Evolutionary conservation across 2,329 filamentous ascomycete genomes (phyloP), one percentile per base, ranked within the genome.

Genomic region (Penicillium paneum): DNA sequence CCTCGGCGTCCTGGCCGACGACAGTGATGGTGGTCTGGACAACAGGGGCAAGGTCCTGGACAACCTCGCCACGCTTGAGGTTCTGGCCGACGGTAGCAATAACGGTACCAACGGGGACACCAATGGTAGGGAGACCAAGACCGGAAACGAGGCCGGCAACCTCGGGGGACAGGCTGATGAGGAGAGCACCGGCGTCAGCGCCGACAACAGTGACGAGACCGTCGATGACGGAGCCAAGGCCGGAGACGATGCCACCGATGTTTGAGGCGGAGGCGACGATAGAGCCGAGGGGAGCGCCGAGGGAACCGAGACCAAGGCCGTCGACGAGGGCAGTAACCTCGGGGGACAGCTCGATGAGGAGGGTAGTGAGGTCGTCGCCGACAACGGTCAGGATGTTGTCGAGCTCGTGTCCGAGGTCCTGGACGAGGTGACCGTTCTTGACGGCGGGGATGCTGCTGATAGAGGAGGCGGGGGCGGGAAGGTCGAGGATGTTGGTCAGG

Each of bases 321-420:
- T 61, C 55, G 52, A 71, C 56, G 34, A 70, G 67, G 13, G 48
- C 43, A 17, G 66, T 48, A 47, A 70, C 65, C 49, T 68, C 64
- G 17, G 68, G 68, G 58, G 62, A 65, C 51, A 71, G 61, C 58
- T 69, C 47, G 26, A 70, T 52, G 58, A 71, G 66, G 49, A 71
- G 64, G 46, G 63, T 49, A 52, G 61, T 49, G 32, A 61, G 46
- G 36, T 71, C 62, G 29, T 61, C 55, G 38, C 69, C 70, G 19
- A 60, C 60, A 51, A 72, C 66, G 28, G 63, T 64, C 41, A 72
- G 63, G 46, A 67, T 58, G 57, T 67, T 61, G 57, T 70, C 57
- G 52, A 66, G 58, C 56, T 69, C 60, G 39, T 68, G 67, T 36
- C 64, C 65, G 29, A 64, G 60, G 50, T 69, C 61, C 62, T 70